Percentiles rank a stretch among this genome's conserved stretches.
phyloP scores from a whole-genome alignment of 1,139 yeast species.

The Geotrichum cucujoidarum region DNA sequence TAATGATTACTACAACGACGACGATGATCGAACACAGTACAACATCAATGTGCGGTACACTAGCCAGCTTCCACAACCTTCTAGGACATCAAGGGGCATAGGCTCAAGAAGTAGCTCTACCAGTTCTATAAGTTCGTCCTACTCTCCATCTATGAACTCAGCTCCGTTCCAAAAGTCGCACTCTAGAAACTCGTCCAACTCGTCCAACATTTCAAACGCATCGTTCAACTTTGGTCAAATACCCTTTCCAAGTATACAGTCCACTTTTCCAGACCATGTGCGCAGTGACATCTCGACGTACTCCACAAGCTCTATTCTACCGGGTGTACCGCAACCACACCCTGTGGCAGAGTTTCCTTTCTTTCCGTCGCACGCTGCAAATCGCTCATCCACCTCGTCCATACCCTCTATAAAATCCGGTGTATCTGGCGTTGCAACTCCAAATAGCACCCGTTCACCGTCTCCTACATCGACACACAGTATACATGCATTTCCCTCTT shows the following conservation, averaged over 20 bases:
- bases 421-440: slow-evolving; percentile 10
- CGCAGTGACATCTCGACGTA: not conserved
- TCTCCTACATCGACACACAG: not conserved
- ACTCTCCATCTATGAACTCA: slow-evolving; percentile 2
- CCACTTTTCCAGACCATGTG: slow-evolving; percentile 5
- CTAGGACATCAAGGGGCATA: not conserved
- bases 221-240: slow-evolving; percentile 7
- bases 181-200: slow-evolving; percentile 5
- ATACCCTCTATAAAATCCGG: slow-evolving; percentile 8
- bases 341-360: too few species aligned
- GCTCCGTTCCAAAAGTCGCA: slow-evolving; percentile 1
- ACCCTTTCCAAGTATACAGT: slow-evolving; percentile 7
- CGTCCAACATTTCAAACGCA: slow-evolving; percentile 2
- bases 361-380: slow-evolving; percentile 6
- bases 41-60: slow-evolving; percentile 8
- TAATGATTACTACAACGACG: slow-evolving; percentile 5
- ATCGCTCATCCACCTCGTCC: slow-evolving; percentile 6
- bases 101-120: slow-evolving; percentile 10
- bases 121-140: not conserved
- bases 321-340: not conserved
- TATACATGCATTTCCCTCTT: slow-evolving; percentile 9
- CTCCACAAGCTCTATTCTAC: not conserved
- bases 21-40: slow-evolving; percentile 10
- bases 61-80: slow-evolving; percentile 2
- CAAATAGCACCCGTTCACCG: slow-evolving; percentile 11